A percentile compares a stretch with the other conserved stretches of the same genome.
phyloP scores from a whole-genome alignment of 805 yeast species.

The Wickerhamomyces ciferrii region DNA sequence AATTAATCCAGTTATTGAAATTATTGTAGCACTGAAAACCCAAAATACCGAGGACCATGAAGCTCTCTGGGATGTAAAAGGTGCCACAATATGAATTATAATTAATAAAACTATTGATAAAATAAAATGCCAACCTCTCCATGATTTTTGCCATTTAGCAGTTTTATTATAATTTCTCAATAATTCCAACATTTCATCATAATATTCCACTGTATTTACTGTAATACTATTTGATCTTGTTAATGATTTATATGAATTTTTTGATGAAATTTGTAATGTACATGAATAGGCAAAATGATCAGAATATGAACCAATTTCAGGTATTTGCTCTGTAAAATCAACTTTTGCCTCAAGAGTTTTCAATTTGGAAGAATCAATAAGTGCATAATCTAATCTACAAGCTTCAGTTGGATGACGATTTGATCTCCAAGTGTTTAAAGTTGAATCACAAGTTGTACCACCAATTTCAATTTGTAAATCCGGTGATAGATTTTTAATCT shows the following conservation, averaged over 20 bases:
- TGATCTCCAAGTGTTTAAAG: conserved; percentile 76
- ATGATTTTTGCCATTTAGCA: conserved; percentile 49
- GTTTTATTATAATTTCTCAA: conserved; percentile 47
- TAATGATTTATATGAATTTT: neutral
- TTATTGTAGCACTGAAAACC: conserved; percentile 45
- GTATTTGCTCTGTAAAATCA: conserved; percentile 64
- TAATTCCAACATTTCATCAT: conserved; percentile 43
- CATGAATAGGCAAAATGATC: conserved; percentile 87
- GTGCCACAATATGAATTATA: conserved; percentile 47
- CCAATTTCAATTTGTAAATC: conserved; percentile 61
- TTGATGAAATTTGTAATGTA: conserved; percentile 28
- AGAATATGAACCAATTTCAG: conserved; percentile 70
- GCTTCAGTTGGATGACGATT: conserved; percentile 57
- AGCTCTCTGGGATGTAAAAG: conserved; percentile 50
- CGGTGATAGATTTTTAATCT: conserved; percentile 43
- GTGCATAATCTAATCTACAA: conserved; percentile 84
- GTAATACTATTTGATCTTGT: conserved; percentile 4
- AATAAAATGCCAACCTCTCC: conserved; percentile 65
- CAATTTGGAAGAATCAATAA: conserved; percentile 56
- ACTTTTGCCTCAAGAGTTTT: conserved; percentile 61
- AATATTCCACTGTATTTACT: conserved; percentile 17
- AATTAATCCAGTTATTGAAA: conserved; percentile 61
- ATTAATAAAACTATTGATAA: conserved; percentile 46
- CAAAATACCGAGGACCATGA: conserved; percentile 68
- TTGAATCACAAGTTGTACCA: conserved; percentile 89